A percentile compares a stretch with the other conserved stretches of the same genome.
Conservation (phyloP, 2,329 filamentous ascomycete species). For the Alternaria tenuissima region DNA sequence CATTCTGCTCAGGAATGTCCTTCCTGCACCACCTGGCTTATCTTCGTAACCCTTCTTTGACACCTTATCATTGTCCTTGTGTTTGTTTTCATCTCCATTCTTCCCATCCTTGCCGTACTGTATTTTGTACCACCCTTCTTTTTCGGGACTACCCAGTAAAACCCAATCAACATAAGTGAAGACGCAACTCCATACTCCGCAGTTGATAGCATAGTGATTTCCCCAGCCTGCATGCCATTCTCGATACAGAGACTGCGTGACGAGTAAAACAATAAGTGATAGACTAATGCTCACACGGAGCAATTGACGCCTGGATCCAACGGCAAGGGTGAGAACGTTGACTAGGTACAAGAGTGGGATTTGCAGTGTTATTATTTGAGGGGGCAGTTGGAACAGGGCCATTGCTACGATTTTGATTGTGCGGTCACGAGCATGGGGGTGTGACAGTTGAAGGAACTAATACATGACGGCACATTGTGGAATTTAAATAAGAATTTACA, state of each 20-base stretch:
- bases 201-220: slow-evolving; percentile 23
- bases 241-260: slow-evolving; percentile 27
- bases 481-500: neutral
- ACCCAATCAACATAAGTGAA: slow-evolving; percentile 34
- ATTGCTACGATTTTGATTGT: neutral
- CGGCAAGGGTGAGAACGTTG: slow-evolving; percentile 27
- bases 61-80: slow-evolving; percentile 1
- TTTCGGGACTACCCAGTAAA: slow-evolving; percentile 31
- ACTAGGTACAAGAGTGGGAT: slow-evolving; percentile 22
- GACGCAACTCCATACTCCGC: slow-evolving; percentile 6
- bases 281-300: slow-evolving; percentile 21
- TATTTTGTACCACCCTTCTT: slow-evolving; percentile 36
- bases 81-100: neutral
- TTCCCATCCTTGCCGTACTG: slow-evolving; percentile 14
- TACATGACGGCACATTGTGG: neutral
- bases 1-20: slow-evolving; percentile 19
- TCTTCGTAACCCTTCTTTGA: neutral
- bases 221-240: slow-evolving; percentile 24
- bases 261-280: slow-evolving; percentile 24
- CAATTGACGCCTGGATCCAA: slow-evolving; percentile 15
- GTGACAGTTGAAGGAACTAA: neutral
- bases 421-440: neutral
- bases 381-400: slow-evolving; percentile 17
- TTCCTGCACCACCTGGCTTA: slow-evolving; percentile 9
- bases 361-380: slow-evolving; percentile 16